A percentile compares a stretch with the other conserved stretches of the same genome.
Evolutionary conservation across 192 early-diverging fungal genomes (phyloP).

Genomic region (Endogone sp.): DNA sequence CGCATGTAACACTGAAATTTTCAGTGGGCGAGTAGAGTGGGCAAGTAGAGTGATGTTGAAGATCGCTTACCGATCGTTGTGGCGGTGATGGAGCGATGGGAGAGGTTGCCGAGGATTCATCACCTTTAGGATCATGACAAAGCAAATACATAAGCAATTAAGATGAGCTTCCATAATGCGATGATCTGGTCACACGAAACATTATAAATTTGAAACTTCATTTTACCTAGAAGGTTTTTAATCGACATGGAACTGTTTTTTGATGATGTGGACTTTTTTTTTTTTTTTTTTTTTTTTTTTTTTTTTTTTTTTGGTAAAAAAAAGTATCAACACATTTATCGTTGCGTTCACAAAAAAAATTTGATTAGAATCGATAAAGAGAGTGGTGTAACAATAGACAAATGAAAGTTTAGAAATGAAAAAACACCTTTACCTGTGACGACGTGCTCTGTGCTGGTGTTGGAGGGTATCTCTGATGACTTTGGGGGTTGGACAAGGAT

Average conservation of each 20-base stretch:
- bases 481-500: constrained; percentile 3
- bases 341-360: too few species aligned
- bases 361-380: too few species aligned
- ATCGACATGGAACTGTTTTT: constrained; percentile 15
- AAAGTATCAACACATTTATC: too few species aligned
- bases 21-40: too few species aligned
- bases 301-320: too few species aligned
- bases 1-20: too few species aligned
- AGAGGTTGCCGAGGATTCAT: not conserved
- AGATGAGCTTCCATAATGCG: not conserved
- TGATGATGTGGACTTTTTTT: not conserved
- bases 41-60: too few species aligned
- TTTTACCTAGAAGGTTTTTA: constrained; percentile 3
- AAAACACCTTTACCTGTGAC: not conserved
- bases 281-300: too few species aligned
- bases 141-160: not conserved
- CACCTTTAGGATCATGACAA: not conserved
- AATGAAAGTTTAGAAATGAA: not conserved
- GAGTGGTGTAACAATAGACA: too few species aligned
- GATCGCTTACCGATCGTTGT: not conserved
- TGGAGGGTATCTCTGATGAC: not conserved
- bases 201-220: not conserved
- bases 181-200: not conserved
- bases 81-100: not conserved
- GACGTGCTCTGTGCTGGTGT: not conserved